Percentiles rank a stretch among this genome's conserved stretches.
Evolutionary conservation across 805 yeast genomes (phyloP).

Genomic region (Candida cerambycidarum): DNA sequence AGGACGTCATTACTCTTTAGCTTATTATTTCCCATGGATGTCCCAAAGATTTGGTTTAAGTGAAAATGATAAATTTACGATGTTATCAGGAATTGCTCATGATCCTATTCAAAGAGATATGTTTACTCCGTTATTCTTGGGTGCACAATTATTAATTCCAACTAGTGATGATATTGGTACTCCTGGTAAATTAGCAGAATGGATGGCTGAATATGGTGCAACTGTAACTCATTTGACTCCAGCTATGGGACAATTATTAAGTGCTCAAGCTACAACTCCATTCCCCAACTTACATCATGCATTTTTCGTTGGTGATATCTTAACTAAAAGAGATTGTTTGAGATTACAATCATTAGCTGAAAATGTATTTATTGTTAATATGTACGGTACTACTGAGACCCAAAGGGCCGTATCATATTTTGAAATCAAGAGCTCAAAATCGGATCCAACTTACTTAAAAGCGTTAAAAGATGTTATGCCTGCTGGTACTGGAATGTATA

Average conservation of each 20-base stretch:
- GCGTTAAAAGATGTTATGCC: slow-evolving; percentile 94
- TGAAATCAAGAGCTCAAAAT: slow-evolving; percentile 73
- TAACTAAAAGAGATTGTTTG: slow-evolving; percentile 95
- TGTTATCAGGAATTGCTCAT: slow-evolving; percentile 98
- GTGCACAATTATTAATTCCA: slow-evolving; percentile 91
- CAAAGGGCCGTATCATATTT: slow-evolving; percentile 96
- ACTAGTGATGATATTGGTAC: slow-evolving; percentile 98
- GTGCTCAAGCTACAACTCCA: slow-evolving; percentile 90
- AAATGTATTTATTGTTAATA: slow-evolving; percentile 87
- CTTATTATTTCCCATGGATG: slow-evolving; percentile 99
- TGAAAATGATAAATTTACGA: slow-evolving; percentile 84
- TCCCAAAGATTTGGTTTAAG: slow-evolving; percentile 75
- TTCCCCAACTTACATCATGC: slow-evolving; percentile 91
- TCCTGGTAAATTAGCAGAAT: slow-evolving; percentile 94
- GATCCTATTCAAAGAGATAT: slow-evolving; percentile 99
- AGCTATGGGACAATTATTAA: slow-evolving; percentile 96
- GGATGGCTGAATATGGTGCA: slow-evolving; percentile 92
- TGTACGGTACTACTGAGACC: slow-evolving; percentile 99
- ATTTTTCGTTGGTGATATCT: slow-evolving; percentile 95
- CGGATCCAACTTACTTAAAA: slow-evolving; percentile 72
- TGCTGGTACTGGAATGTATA: slow-evolving; percentile 96
- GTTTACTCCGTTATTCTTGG: slow-evolving; percentile 95
- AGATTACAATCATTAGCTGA: slow-evolving; percentile 89
- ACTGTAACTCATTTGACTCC: slow-evolving; percentile 98
- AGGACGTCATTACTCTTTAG: slow-evolving; percentile 95